Conservation (phyloP, 345 rosid species). For the Isatis tinctoria region DNA sequence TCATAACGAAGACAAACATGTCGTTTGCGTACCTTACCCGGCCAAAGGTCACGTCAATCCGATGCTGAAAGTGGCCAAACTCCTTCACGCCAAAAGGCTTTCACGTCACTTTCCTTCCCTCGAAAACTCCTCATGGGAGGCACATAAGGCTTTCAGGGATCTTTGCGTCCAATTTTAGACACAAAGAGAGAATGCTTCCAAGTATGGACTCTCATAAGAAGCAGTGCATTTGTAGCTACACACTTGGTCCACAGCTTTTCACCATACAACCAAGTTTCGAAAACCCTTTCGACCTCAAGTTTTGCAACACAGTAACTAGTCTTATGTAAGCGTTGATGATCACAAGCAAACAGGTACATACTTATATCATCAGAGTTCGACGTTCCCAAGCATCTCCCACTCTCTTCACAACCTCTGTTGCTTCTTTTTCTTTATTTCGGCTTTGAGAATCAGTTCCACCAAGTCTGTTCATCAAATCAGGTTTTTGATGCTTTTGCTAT, state of each 20-base stretch:
- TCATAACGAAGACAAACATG: no score
- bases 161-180: constrained; percentile 76
- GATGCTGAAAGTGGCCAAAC: no score
- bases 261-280: constrained; percentile 85
- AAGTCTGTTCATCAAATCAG: constrained; percentile 49
- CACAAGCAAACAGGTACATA: constrained; percentile 71
- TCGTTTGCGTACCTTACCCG: no score
- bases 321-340: constrained; percentile 79
- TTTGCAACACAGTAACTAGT: constrained; percentile 73
- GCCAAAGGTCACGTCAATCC: no score
- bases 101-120: no score
- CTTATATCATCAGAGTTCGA: constrained; percentile 85
- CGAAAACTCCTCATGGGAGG: constrained; percentile 65
- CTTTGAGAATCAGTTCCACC: constrained; percentile 49
- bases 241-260: constrained; percentile 85
- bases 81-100: no score
- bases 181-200: constrained; percentile 87
- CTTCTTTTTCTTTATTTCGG: constrained; percentile 36
- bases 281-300: constrained; percentile 83
- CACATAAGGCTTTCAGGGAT: constrained; percentile 67
- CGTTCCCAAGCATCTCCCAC: constrained; percentile 83
- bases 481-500: constrained; percentile 44
- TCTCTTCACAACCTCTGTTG: constrained; percentile 49
- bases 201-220: constrained; percentile 79
- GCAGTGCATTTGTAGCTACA: constrained; percentile 91